A percentile compares a stretch with the other conserved stretches of the same genome.
phyloP scores from a whole-genome alignment of 768 basidiomycete genomes.

The Boletellus emodensis region DNA sequence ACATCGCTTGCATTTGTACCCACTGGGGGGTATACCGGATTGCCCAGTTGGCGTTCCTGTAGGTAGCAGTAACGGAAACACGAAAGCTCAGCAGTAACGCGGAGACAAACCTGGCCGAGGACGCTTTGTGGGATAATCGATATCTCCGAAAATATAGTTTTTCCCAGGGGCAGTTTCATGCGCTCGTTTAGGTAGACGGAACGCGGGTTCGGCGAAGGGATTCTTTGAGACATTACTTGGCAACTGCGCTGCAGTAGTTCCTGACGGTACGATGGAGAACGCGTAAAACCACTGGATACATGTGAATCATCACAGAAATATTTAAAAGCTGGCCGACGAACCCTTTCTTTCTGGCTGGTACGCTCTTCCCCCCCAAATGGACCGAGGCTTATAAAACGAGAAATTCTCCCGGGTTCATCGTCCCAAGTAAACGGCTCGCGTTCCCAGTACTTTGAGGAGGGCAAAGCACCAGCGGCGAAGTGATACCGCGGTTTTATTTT shows the following conservation, averaged over 20 bases:
- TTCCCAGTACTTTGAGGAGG: slow-evolving; percentile 87
- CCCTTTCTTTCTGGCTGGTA: slow-evolving; percentile 76
- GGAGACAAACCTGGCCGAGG: slow-evolving; percentile 46
- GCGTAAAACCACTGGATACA: slow-evolving; percentile 90
- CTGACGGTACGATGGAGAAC: slow-evolving; percentile 71
- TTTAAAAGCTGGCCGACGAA: slow-evolving; percentile 36
- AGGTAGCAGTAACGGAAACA: background rate
- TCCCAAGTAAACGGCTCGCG: slow-evolving; percentile 89
- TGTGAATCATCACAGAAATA: slow-evolving; percentile 7
- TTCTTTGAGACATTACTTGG: slow-evolving; percentile 69
- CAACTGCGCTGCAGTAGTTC: slow-evolving; percentile 33
- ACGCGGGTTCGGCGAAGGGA: slow-evolving; percentile 50
- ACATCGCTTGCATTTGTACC: slow-evolving; percentile 76
- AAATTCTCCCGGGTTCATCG: slow-evolving; percentile 60
- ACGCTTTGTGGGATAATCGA: slow-evolving; percentile 55
- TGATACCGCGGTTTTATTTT: slow-evolving; percentile 83
- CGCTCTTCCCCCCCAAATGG: slow-evolving; percentile 69
- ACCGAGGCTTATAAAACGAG: slow-evolving; percentile 80
- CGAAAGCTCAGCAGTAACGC: background rate
- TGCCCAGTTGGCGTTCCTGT: slow-evolving; percentile 34
- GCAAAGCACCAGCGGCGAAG: slow-evolving; percentile 64
- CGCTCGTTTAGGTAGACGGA: slow-evolving; percentile 49
- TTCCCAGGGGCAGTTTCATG: slow-evolving; percentile 45
- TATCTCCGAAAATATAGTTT: slow-evolving; percentile 69
- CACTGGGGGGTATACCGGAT: slow-evolving; percentile 57